Evolutionary conservation across 345 rosid genomes (phyloP).

Genomic region (Eucalyptus polybractea): DNA sequence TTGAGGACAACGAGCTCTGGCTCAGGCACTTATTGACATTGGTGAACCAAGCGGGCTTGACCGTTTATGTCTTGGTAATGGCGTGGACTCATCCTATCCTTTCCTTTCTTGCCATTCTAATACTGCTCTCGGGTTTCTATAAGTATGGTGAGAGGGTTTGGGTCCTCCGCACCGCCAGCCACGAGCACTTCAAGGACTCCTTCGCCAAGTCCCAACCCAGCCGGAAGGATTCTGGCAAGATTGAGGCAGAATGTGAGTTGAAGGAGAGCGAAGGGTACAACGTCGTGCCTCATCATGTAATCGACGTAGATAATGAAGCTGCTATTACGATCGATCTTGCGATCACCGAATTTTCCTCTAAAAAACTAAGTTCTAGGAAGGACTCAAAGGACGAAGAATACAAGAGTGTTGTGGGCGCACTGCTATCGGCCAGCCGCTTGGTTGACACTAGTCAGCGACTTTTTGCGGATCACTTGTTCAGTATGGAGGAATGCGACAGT

Average conservation of each 20-base stretch:
- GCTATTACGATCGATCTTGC: neutral
- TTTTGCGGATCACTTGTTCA: no score
- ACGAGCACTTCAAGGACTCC: no score
- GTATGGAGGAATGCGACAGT: no score
- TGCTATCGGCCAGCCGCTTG: neutral
- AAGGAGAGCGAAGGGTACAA: fast-evolving
- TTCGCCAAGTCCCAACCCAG: fast-evolving
- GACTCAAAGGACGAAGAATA: fast-evolving
- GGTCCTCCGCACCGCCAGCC: no score
- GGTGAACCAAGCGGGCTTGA: no score
- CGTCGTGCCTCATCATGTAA: neutral
- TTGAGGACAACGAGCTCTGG: no score
- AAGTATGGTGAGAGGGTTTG: neutral
- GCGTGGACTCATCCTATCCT: no score
- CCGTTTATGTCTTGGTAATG: fast-evolving
- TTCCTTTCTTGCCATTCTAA: fast-evolving
- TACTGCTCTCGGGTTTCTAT: no score
- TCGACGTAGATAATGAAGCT: neutral
- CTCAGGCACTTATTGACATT: fast-evolving
- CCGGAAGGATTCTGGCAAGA: no score
- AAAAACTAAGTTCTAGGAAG: fast-evolving
- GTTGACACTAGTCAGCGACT: neutral
- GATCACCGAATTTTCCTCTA: fast-evolving
- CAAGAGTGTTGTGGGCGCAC: fast-evolving
- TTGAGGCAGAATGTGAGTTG: fast-evolving